Evolutionary conservation across 352 stramenopile genomes (phyloP).

Genomic region (Phytophthora fragariae): DNA sequence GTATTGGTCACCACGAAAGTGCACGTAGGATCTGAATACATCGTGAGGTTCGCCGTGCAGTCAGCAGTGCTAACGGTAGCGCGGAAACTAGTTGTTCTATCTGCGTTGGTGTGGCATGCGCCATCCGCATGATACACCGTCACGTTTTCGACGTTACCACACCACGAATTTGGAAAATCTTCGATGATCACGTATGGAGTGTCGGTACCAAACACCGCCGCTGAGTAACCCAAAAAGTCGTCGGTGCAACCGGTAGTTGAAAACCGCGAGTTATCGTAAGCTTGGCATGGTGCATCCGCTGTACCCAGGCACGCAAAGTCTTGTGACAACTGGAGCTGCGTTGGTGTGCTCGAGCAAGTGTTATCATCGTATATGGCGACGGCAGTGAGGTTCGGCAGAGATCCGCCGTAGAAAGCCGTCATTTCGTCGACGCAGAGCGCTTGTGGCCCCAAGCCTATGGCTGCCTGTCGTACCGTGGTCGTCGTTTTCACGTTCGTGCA

Average conservation of each 20-base stretch:
- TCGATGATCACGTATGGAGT: slow-evolving; percentile 16
- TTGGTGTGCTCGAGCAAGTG: slow-evolving; percentile 4
- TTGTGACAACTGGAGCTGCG: slow-evolving; percentile 5
- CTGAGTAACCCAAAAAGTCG: not conserved
- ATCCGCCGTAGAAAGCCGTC: slow-evolving; percentile 7
- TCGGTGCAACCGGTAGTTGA: not conserved
- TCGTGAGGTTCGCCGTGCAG: slow-evolving; percentile 9
- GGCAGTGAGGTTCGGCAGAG: not conserved
- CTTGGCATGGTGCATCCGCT: not conserved
- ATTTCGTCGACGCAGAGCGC: not conserved
- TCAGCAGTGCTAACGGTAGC: slow-evolving; percentile 1
- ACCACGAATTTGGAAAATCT: slow-evolving; percentile 6
- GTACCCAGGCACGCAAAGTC: slow-evolving; percentile 6
- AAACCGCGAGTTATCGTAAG: not conserved
- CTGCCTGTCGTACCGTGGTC: not conserved
- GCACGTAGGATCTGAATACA: slow-evolving; percentile 8
- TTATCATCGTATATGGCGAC: slow-evolving; percentile 10
- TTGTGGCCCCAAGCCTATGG: not conserved
- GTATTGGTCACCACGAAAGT: not conserved
- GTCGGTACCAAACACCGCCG: not conserved
- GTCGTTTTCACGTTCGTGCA: slow-evolving; percentile 4
- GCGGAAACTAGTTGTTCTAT: slow-evolving; percentile 7
- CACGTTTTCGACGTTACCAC: not conserved
- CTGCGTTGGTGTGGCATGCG: slow-evolving; percentile 3
- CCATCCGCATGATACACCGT: slow-evolving; percentile 16